Conservation (phyloP, 371 early-diverging fungal genomes). For the Astathelohania contejeani region DNA sequence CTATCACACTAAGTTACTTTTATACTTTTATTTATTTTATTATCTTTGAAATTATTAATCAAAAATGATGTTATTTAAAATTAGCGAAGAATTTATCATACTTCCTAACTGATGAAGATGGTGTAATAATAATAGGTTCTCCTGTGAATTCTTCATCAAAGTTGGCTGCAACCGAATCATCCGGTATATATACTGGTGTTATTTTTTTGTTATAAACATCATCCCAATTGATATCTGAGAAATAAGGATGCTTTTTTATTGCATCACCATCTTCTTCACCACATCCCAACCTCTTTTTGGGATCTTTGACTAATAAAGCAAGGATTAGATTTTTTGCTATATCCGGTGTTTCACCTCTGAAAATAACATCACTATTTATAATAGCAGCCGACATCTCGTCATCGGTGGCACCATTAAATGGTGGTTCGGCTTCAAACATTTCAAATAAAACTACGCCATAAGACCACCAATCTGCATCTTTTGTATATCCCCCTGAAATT, state of each 20-base stretch:
- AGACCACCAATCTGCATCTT: constrained; percentile 92
- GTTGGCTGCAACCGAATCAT: constrained; percentile 52
- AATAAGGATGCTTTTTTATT: constrained; percentile 79
- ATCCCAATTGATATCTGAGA: constrained; percentile 82
- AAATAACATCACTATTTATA: constrained; percentile 12
- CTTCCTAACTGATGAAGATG: constrained; percentile 28
- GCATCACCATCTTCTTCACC: constrained; percentile 60
- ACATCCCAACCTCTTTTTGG: constrained; percentile 64
- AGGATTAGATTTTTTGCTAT: constrained; percentile 17
- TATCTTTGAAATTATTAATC: no score
- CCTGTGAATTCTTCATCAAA: constrained; percentile 64
- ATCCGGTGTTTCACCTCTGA: background rate
- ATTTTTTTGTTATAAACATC: constrained; percentile 63
- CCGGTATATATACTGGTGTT: constrained; percentile 70
- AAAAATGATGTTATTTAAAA: constrained; percentile 10
- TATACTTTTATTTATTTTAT: no score
- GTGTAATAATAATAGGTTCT: constrained; percentile 69
- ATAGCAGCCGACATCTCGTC: constrained; percentile 20
- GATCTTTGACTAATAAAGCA: constrained; percentile 53
- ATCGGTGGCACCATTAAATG: constrained; percentile 53
- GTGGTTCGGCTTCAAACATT: constrained; percentile 69
- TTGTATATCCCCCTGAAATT: constrained; percentile 74
- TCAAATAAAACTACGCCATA: constrained; percentile 91
- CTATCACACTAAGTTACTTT: background rate
- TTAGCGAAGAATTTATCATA: constrained; percentile 17